Percentiles rank a stretch among this genome's conserved stretches.
These are phyloP conservation scores for Lathyrus aphaca DNA, from an alignment of 306 rosid genomes.

Conservation along the genomic window DNA sequence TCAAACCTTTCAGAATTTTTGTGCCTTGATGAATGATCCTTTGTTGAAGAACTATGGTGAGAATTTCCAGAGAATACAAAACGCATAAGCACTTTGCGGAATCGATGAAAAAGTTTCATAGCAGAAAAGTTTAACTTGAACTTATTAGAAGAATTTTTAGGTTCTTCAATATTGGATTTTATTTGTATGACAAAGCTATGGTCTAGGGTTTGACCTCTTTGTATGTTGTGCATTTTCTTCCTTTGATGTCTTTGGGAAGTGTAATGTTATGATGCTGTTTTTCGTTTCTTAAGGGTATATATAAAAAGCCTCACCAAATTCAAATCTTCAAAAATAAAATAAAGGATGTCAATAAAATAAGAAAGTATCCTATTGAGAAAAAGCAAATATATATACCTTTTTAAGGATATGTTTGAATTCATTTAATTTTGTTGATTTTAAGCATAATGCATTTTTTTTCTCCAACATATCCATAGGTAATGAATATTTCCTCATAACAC, in stretches of 20 bases:
- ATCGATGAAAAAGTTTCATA: slow-evolving; percentile 74
- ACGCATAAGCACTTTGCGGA: slow-evolving; percentile 70
- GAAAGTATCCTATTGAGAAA: too few relatives aligned
- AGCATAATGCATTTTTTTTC: too few relatives aligned
- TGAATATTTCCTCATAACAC: too few relatives aligned
- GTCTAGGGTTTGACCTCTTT: slow-evolving; percentile 30
- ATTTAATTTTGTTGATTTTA: too few relatives aligned
- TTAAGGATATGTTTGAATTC: too few relatives aligned
- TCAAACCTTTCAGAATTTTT: slow-evolving; percentile 61
- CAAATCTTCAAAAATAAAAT: not conserved
- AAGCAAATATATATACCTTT: too few relatives aligned
- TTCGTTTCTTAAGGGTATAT: slow-evolving; percentile 45
- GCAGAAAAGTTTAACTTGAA: slow-evolving; percentile 54
- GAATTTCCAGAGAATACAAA: slow-evolving; percentile 40
- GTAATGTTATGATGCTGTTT: slow-evolving; percentile 70
- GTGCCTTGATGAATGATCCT: slow-evolving; percentile 34
- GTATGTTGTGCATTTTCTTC: slow-evolving; percentile 62
- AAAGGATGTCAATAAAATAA: not conserved
- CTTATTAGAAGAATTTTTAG: not conserved
- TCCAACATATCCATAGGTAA: too few relatives aligned
- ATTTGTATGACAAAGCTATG: slow-evolving; percentile 50
- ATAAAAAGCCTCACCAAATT: slow-evolving; percentile 41
- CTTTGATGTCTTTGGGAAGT: slow-evolving; percentile 62
- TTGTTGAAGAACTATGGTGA: slow-evolving; percentile 17
- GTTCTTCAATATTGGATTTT: not conserved